Evolutionary conservation across 1,284 basidiomycete species (phyloP).

Genomic region (Leccinum subspadiceum): DNA sequence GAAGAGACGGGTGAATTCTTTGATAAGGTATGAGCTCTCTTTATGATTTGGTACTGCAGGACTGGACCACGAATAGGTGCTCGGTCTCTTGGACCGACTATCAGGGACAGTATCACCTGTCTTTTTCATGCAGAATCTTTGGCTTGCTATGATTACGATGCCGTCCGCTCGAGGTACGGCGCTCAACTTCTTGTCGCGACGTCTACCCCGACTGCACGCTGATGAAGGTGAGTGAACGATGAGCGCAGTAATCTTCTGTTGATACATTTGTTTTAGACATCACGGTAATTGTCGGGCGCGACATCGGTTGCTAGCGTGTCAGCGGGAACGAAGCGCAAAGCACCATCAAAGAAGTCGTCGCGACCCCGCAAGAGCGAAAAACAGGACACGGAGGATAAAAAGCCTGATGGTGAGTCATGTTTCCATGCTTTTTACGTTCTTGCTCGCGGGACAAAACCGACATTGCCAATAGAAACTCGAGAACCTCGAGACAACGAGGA

Average conservation of each 20-base stretch:
- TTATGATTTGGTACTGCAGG: constrained; percentile 1
- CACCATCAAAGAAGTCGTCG: constrained; percentile 43
- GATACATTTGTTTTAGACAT: constrained; percentile 53
- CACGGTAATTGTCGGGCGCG: constrained; percentile 75
- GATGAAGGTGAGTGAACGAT: constrained; percentile 57
- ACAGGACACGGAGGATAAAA: constrained; percentile 37
- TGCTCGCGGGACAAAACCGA: constrained; percentile 1
- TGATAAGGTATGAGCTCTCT: constrained; percentile 67
- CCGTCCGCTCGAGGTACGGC: constrained; percentile 84
- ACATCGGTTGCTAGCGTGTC: constrained; percentile 47
- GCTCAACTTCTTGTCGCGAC: constrained; percentile 81
- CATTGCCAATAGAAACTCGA: constrained; percentile 32
- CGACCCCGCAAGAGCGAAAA: constrained; percentile 48
- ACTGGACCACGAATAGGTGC: constrained; percentile 52
- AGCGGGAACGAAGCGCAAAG: constrained; percentile 44
- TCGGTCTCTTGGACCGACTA: constrained; percentile 78
- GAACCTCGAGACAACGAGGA: constrained; percentile 31
- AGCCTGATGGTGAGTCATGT: constrained; percentile 28
- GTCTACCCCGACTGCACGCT: constrained; percentile 67
- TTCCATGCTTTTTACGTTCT: constrained; percentile 20
- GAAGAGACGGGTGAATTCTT: constrained; percentile 97
- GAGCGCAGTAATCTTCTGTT: not conserved
- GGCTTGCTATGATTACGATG: constrained; percentile 91
- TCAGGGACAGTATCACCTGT: constrained; percentile 79
- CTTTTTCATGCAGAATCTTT: constrained; percentile 95